A percentile compares a stretch with the other conserved stretches of the same genome.
Evolutionary conservation across 495 filamentous ascomycete species (phyloP).

Genomic region (Penicillium angulare): DNA sequence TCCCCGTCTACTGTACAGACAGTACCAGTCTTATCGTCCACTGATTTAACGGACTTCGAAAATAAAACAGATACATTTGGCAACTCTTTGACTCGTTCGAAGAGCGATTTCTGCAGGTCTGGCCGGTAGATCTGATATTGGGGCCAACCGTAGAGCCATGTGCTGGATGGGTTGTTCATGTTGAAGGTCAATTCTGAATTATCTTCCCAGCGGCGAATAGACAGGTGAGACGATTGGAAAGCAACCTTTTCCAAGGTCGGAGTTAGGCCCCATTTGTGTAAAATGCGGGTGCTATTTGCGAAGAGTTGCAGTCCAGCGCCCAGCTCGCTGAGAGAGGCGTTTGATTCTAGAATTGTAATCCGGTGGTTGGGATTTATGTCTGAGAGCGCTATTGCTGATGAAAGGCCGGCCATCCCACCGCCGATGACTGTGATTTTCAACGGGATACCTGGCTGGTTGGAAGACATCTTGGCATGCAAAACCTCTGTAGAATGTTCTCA

Average conservation of each 20-base stretch:
- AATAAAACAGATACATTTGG: constrained; percentile 11
- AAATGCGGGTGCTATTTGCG: constrained; percentile 12
- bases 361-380: constrained; percentile 8
- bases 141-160: constrained; percentile 15
- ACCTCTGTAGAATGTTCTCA: too few relatives aligned
- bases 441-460: constrained; percentile 8
- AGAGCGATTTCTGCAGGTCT: constrained; percentile 13
- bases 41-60: constrained; percentile 5
- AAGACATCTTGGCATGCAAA: constrained; percentile 16
- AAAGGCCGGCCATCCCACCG: constrained; percentile 15
- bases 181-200: constrained; percentile 11
- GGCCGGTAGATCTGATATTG: constrained; percentile 14
- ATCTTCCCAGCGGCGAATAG: constrained; percentile 14
- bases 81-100: constrained; percentile 9
- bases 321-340: constrained; percentile 12
- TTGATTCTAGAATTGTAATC: constrained; percentile 10
- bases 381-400: constrained; percentile 16
- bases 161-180: constrained; percentile 13
- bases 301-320: constrained; percentile 15
- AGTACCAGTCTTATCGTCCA: constrained; percentile 11
- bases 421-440: constrained; percentile 17
- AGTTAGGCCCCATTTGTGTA: constrained; percentile 13
- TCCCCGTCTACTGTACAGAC: constrained; percentile 8
- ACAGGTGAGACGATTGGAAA: constrained; percentile 10
- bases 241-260: constrained; percentile 12